Evolutionary conservation across 805 yeast species (phyloP), one percentile per base, ranked within the genome.

Genomic region (Pichia sporocuriosa): DNA sequence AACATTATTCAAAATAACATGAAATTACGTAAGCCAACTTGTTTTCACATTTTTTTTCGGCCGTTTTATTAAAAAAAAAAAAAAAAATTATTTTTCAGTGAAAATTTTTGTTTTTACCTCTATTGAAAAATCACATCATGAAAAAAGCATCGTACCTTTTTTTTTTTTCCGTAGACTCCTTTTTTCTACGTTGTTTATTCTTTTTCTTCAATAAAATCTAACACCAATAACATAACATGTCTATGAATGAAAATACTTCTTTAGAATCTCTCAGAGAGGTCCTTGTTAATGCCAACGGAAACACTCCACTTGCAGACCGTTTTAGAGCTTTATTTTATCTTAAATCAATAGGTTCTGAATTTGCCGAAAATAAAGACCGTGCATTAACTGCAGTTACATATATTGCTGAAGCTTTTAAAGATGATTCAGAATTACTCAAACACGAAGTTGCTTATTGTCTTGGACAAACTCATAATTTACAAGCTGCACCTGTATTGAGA

Each of bases 391-490:
- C 93, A 39, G 75, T 90, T 41, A 75, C 83, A 40, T 85, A 86
- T 66, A 90, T 93, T 50, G 84, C 88, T 34, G 89, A 77, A 54
- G 81, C 90, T 47, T 93, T 93, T 58, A 62, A 63, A 30, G 95
- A 86, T 58, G 75, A 77, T 39, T 81, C 94, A 17, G 98, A 94
- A 64, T 73, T 93, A 40, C 72, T 93, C 59, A 94, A 94, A 67
- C 99, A 93, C 59, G 99, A 93, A 66, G 94, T 93, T 42, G 97
- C 98, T 7, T 93, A 93, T 57, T 97, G 90, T 11, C 68, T 93
- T 45, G 99, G 99, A 35, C 99, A 93, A 66, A 89, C 96, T 35
- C 81, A 84, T 60, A 89, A 89, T 66, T 58, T 79, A 52, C 63
- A 75, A 43, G 87, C 96, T 44, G 84, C 90, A 46, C 82, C 85